phyloP scores from a whole-genome alignment of 129 eudicot genomes.

The Saposhnikovia divaricata region DNA sequence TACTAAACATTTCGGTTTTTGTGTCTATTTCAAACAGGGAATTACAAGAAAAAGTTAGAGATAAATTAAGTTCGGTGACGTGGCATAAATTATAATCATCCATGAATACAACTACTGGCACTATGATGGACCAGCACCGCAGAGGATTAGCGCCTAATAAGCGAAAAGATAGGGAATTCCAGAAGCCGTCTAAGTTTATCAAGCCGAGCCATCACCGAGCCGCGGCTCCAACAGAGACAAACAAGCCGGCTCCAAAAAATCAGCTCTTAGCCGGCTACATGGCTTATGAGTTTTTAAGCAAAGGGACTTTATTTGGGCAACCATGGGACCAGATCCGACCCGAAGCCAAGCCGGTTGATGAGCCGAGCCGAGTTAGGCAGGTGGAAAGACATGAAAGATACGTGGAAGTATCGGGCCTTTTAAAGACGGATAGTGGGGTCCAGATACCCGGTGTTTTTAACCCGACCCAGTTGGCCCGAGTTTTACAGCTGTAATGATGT shows the following conservation, averaged over 20 bases:
- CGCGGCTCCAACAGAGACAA: background rate
- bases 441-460: conserved; percentile 44
- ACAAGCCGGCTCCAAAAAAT: conserved; percentile 17
- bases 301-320: conserved; percentile 42
- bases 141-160: conserved; percentile 31
- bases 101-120: conserved; percentile 23
- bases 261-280: conserved; percentile 45
- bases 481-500: conserved; percentile 22
- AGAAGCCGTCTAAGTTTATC: conserved; percentile 30
- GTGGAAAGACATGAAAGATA: conserved; percentile 22
- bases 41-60: background rate
- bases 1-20: conserved; percentile 20
- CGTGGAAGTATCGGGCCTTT: conserved; percentile 26
- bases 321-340: conserved; percentile 33
- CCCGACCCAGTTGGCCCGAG: conserved; percentile 43
- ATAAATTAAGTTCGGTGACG: conserved; percentile 30
- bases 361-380: conserved; percentile 13
- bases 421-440: conserved; percentile 32
- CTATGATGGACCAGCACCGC: conserved; percentile 31
- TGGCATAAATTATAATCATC: conserved; percentile 17
- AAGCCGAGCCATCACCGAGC: conserved; percentile 22
- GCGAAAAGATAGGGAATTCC: conserved; percentile 34
- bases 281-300: conserved; percentile 43
- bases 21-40: conserved; percentile 2
- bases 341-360: conserved; percentile 19